These are phyloP conservation scores for Paramecium sexaurelia DNA, from an alignment of 73 alveolate species.

Conservation along the genomic window DNA sequence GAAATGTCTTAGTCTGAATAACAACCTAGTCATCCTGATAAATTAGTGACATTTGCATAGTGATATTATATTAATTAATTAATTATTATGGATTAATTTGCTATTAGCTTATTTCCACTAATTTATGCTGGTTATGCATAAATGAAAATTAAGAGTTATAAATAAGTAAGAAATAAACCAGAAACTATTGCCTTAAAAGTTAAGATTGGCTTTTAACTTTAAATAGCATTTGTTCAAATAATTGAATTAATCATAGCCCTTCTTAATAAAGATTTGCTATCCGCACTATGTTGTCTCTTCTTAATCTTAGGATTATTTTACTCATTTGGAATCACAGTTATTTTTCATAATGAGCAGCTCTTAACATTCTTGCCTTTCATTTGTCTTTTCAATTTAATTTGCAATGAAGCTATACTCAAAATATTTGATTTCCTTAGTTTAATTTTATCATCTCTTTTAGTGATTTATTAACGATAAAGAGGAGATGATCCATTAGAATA, in stretches of 20 bases:
- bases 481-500: background rate
- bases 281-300: background rate
- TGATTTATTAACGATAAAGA: background rate
- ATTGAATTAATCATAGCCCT: conserved; percentile 2
- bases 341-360: background rate
- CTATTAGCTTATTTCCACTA: background rate
- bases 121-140: conserved; percentile 2
- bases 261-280: background rate
- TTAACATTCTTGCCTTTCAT: background rate
- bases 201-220: background rate
- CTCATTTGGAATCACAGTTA: conserved; percentile 17
- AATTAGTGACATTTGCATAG: conserved; percentile 30
- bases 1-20: background rate
- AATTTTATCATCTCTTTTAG: background rate
- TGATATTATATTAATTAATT: background rate
- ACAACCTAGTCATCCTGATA: background rate
- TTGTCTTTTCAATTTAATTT: conserved; percentile 1
- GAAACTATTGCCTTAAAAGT: conserved; percentile 13
- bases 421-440: background rate
- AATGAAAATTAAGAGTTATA: background rate
- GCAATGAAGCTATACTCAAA: background rate
- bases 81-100: conserved; percentile 23
- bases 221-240: background rate
- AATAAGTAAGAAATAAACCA: background rate
- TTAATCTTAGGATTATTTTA: background rate